phyloP scores from a whole-genome alignment of 106 monocot genomes.

The Acanthochlamys bracteata region DNA sequence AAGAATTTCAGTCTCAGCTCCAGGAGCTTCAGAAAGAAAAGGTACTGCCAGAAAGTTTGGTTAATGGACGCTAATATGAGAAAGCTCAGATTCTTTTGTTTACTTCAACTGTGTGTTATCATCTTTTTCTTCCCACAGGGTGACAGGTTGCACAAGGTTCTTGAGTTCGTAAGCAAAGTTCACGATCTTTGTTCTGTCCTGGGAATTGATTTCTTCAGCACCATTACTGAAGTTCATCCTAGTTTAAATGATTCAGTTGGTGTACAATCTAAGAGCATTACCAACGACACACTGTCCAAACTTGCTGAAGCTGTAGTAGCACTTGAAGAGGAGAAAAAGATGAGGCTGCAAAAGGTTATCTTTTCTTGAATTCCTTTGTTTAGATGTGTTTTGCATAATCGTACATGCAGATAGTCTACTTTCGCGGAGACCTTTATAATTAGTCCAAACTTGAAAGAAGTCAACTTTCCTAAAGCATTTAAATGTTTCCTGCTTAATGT shows the following conservation, averaged over 20 bases:
- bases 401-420: no score
- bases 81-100: no score
- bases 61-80: no score
- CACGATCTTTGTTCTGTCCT: slow-evolving; percentile 88
- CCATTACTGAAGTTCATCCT: slow-evolving; percentile 79
- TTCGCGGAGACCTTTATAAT: no score
- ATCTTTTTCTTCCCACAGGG: slow-evolving; percentile 36
- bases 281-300: slow-evolving; percentile 72
- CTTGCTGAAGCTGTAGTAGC: slow-evolving; percentile 48
- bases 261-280: slow-evolving; percentile 81
- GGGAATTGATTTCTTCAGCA: slow-evolving; percentile 81
- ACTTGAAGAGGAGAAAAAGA: slow-evolving; percentile 63
- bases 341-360: slow-evolving; percentile 69
- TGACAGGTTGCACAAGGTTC: slow-evolving; percentile 73
- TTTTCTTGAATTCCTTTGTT: neutral
- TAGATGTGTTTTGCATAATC: no score
- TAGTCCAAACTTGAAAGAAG: no score
- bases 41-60: slow-evolving; percentile 25
- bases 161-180: slow-evolving; percentile 73
- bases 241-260: slow-evolving; percentile 65
- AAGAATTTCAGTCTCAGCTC: slow-evolving; percentile 68
- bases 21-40: slow-evolving; percentile 92
- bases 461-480: no score
- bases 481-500: no score
- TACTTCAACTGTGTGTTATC: no score